phyloP scores from a whole-genome alignment of 768 basidiomycete genomes.

The Mrakia blollopis region DNA sequence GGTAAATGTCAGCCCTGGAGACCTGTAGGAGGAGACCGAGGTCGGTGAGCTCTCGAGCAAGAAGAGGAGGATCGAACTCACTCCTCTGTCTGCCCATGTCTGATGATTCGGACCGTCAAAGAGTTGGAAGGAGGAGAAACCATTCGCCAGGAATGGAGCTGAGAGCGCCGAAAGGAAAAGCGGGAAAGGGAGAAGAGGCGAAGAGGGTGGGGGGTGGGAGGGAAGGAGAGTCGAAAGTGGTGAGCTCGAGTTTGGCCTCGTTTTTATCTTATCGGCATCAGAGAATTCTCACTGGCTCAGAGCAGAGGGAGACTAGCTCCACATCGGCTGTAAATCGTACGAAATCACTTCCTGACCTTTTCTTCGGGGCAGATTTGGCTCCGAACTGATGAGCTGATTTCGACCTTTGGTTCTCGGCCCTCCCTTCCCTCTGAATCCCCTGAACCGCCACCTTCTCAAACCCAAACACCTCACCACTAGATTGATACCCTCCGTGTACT shows the following conservation, averaged over 20 bases:
- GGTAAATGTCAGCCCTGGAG: background rate
- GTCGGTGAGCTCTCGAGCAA: too few relatives aligned
- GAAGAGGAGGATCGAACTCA: background rate
- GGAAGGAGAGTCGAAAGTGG: background rate
- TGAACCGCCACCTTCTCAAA: too few relatives aligned
- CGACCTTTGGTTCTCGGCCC: too few relatives aligned
- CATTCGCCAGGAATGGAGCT: background rate
- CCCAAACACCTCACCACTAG: too few relatives aligned
- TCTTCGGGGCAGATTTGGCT: too few relatives aligned
- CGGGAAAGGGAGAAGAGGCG: background rate
- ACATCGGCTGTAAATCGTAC: too few relatives aligned
- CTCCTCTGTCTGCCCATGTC: constrained; percentile 19
- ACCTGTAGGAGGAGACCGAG: background rate
- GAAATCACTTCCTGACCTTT: too few relatives aligned
- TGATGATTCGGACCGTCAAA: constrained; percentile 8
- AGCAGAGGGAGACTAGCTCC: too few relatives aligned
- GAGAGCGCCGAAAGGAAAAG: background rate
- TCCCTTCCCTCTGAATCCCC: too few relatives aligned
- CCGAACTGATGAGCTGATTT: too few relatives aligned
- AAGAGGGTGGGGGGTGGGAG: background rate
- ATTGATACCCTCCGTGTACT: too few relatives aligned
- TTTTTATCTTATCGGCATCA: background rate
- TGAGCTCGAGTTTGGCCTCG: background rate
- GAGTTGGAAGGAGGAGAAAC: background rate
- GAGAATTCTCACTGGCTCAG: too few relatives aligned